Conservation (phyloP, 73 alveolate species). For the Stentor roeselii region DNA sequence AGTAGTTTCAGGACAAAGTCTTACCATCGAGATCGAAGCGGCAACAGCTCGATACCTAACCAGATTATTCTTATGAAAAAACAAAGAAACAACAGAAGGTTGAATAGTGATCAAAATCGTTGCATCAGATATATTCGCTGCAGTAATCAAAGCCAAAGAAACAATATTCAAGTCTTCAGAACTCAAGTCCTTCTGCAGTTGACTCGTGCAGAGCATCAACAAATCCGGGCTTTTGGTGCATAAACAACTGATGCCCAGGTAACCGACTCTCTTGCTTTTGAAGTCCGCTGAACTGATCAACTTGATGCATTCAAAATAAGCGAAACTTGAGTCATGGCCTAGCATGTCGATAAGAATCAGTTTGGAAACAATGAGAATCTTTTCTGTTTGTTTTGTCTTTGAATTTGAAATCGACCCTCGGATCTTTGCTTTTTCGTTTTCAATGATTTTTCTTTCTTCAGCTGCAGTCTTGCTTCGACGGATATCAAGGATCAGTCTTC, state of each 20-base stretch:
- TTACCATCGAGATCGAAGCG: not conserved
- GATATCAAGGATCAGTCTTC: conserved; percentile 6
- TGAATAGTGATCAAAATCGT: not conserved
- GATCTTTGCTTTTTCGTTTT: conserved; percentile 13
- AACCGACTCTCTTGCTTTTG: conserved; percentile 9
- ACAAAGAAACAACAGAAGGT: not conserved
- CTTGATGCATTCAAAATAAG: not conserved
- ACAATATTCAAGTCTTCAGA: not conserved
- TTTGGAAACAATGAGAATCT: not conserved
- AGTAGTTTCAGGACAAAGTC: not conserved
- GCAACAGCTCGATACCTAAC: not conserved
- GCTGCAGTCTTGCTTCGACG: conserved; percentile 19
- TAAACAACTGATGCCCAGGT: not conserved
- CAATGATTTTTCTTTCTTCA: not conserved
- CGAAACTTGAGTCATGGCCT: not conserved
- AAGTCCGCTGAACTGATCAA: not conserved
- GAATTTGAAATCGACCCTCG: not conserved
- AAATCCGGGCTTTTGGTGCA: not conserved
- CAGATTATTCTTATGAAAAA: not conserved
- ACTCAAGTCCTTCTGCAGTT: not conserved
- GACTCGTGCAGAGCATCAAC: not conserved
- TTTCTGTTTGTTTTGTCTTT: not conserved
- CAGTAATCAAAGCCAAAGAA: not conserved
- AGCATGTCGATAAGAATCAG: conserved; percentile 21
- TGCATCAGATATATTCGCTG: not conserved